Base-by-base conservation (phyloP, 2,329 filamentous ascomycete species). In the Byssochlamys sp. region DNA sequence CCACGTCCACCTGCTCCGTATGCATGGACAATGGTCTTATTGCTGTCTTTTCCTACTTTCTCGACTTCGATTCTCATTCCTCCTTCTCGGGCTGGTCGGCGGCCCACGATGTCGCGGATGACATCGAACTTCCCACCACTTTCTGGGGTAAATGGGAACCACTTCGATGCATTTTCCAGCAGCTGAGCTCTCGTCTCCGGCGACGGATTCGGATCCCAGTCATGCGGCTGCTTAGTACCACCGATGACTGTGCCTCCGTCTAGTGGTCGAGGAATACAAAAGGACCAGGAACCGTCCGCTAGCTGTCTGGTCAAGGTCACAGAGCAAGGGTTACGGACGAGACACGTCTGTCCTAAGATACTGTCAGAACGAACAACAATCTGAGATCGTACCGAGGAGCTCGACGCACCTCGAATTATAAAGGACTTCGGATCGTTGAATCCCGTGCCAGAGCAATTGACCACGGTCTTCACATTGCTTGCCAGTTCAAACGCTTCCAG, bases 231-330 rank as follows among this genome's bases (percentile, higher is more conserved):
- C 67, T 86, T 87, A 9, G 84, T 88, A 0, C 85, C 85, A 4
- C 85, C 85, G 24, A 88, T 80, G 45, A 88, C 75, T 0, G 84
- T 87, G 2, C 85, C 85, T 2, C 84, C 84, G 33, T 81, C 75
- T 27, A 84, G 80, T 7, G 79, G 80, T 2, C 85, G 78, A 0
- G 85, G 84, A 4, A 88, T 81, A 52, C 79, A 78, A 61, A 87
- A 87, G 0, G 79, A 78, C 82, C 84, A 86, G 7, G 75, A 78
- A 0, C 85, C 85, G 65, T 87, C 84, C 0, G 76, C 75, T 63
- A 83, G 81, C 62, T 88, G 83, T 27, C 81, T 77, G 2, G 85
- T 88, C 24, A 88, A 75, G 0, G 71, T 79, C 55, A 71, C 71
- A 2, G 71, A 62, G 57, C 73, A 73, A 2, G 72, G 67, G 52